Base-by-base conservation (phyloP, 768 basidiomycete species). In the Naganishia randhawae region DNA sequence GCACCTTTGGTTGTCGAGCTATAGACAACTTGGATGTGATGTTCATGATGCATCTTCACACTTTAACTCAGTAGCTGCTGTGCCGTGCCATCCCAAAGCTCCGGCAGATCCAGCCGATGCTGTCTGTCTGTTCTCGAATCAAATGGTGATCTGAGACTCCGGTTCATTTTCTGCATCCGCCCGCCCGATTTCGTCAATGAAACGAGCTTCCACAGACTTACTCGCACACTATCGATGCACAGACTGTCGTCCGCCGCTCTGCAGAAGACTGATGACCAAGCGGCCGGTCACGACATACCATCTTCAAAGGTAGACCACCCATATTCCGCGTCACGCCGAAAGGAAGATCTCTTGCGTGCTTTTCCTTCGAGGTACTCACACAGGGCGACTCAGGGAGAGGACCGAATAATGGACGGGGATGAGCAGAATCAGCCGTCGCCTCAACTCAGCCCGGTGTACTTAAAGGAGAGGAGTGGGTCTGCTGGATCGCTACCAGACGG, bases 1-100 rank as follows among this genome's bases (percentile, higher is more conserved):
- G 78, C 78, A 14, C 78, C 78, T 13, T 71, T 76, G 7, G 67
- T 79, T 9, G 78, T 79, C 19, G 76, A 79, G 16, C 31, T 50
- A 25, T 69, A 55, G 37, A 14, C n/a, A n/a, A n/a, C n/a, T n/a
- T 37, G 33, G 14, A 65, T 7, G 51, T 53, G 29, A n/a, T n/a
- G n/a, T n/a, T n/a, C n/a, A n/a, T n/a, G n/a, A n/a, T n/a, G n/a
- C n/a, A n/a, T n/a, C n/a, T n/a, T n/a, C n/a, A n/a, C n/a, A n/a
- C n/a, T n/a, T n/a, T n/a, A n/a, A n/a, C n/a, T n/a, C n/a, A n/a
- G n/a, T n/a, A n/a, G n/a, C n/a, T n/a, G n/a, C n/a, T n/a, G n/a
- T n/a, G n/a, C n/a, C n/a, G n/a, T n/a, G n/a, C n/a, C n/a, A n/a
- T n/a, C n/a, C n/a, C n/a, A n/a, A n/a, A n/a, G n/a, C n/a, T n/a